Conservation (phyloP, 306 rosid species). For the Canavalia gladiata region DNA sequence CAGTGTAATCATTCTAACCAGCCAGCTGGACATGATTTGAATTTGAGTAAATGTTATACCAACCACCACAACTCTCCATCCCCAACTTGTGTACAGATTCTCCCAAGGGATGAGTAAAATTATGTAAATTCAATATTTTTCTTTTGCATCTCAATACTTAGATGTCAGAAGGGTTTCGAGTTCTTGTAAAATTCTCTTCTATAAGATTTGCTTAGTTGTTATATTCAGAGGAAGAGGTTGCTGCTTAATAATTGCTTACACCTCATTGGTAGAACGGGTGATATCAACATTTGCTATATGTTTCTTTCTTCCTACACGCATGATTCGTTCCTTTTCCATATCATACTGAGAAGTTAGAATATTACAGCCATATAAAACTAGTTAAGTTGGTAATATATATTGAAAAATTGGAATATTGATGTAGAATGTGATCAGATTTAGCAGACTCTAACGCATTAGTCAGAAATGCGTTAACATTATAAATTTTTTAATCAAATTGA, state of each 20-base stretch:
- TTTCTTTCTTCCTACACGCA: no score
- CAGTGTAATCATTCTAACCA: conserved; percentile 51
- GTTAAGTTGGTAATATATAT: background rate
- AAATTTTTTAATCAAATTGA: no score
- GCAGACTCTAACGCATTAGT: no score
- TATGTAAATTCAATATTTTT: conserved; percentile 74
- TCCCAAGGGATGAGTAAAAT: conserved; percentile 54
- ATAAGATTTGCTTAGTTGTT: conserved; percentile 24
- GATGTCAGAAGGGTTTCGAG: conserved; percentile 30
- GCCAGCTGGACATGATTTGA: conserved; percentile 56
- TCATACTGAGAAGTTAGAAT: background rate
- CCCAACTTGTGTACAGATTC: conserved; percentile 63
- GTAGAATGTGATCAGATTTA: no score
- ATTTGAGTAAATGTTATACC: conserved; percentile 59
- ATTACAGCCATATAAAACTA: background rate
- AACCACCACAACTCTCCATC: conserved; percentile 46
- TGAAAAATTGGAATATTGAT: background rate
- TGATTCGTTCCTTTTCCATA: background rate
- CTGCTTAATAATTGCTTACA: conserved; percentile 1
- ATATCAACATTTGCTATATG: no score
- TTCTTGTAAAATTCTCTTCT: conserved; percentile 44
- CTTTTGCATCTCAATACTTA: conserved; percentile 54
- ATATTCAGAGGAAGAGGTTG: conserved; percentile 25
- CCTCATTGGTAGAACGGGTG: no score
- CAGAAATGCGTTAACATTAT: no score